phyloP scores from a whole-genome alignment of 192 early-diverging fungal genomes.

The Podochytrium sp. region DNA sequence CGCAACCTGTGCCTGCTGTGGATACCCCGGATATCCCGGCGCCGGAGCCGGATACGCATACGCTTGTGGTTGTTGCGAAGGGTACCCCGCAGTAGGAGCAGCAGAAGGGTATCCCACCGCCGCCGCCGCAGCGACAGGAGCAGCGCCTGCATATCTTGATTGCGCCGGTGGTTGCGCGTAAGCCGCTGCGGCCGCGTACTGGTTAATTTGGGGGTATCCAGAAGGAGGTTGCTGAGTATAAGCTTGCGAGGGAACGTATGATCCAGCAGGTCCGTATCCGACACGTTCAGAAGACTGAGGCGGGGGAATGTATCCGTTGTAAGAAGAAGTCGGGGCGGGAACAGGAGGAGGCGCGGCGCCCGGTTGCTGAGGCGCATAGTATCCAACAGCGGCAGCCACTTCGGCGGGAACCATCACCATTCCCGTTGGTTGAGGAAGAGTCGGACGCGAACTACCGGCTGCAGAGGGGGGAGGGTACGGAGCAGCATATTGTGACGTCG shows the following conservation, averaged over 20 bases:
- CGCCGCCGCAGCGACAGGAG: background rate
- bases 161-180: background rate
- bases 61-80: too few relatives aligned
- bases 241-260: too few relatives aligned
- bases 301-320: background rate
- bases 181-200: background rate
- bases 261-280: too few relatives aligned
- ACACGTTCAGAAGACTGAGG: too few relatives aligned
- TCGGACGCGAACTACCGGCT: too few relatives aligned
- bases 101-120: background rate
- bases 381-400: background rate
- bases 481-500: background rate
- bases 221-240: too few relatives aligned
- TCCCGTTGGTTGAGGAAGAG: background rate
- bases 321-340: background rate
- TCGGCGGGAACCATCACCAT: slow-evolving; percentile 15
- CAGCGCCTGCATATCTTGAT: background rate
- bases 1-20: background rate
- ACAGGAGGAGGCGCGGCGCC: background rate
- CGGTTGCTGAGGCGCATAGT: background rate
- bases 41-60: too few relatives aligned
- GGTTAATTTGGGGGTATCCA: too few relatives aligned
- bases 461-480: background rate
- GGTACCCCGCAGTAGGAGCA: too few relatives aligned
- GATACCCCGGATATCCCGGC: background rate